These are phyloP conservation scores for Chaetomiaceae sp. DNA, from an alignment of 2,329 filamentous ascomycete genomes.

Conservation along the genomic window DNA sequence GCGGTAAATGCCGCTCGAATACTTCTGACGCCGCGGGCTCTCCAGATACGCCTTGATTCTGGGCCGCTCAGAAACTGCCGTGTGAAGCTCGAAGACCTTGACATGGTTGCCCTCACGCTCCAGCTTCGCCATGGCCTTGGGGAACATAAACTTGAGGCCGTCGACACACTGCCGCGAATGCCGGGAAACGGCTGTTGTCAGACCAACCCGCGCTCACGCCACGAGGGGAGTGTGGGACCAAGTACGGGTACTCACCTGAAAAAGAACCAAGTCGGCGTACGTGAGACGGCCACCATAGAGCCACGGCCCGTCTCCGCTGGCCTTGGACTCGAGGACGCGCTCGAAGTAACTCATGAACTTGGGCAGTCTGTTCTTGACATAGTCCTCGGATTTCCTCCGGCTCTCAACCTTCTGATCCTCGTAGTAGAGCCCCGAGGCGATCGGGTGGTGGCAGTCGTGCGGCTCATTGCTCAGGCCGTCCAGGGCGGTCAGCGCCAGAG, in stretches of 20 bases:
- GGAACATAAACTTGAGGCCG: slow-evolving; percentile 62
- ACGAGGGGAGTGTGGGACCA: too few species aligned
- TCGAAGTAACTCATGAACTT: slow-evolving; percentile 71
- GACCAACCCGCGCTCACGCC: too few species aligned
- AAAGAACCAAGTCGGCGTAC: slow-evolving; percentile 69
- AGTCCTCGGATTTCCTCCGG: slow-evolving; percentile 52
- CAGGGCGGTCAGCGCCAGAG: slow-evolving; percentile 62
- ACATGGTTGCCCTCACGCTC: slow-evolving; percentile 53
- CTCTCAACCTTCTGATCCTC: slow-evolving; percentile 71
- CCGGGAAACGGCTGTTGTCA: neutral
- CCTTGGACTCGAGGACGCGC: slow-evolving; percentile 55
- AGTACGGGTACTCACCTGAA: too few species aligned
- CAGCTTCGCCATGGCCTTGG: slow-evolving; percentile 56
- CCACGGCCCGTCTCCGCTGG: slow-evolving; percentile 55
- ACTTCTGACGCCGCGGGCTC: slow-evolving; percentile 59
- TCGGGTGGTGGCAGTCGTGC: slow-evolving; percentile 73
- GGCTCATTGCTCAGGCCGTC: slow-evolving; percentile 66
- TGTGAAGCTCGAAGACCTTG: slow-evolving; percentile 59
- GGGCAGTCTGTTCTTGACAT: slow-evolving; percentile 57
- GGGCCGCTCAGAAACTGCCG: slow-evolving; percentile 56
- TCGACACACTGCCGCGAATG: slow-evolving; percentile 43
- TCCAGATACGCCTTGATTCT: slow-evolving; percentile 64
- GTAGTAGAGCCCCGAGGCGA: slow-evolving; percentile 57
- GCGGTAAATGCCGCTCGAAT: slow-evolving; percentile 62
- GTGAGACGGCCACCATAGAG: slow-evolving; percentile 61